Percentiles rank a stretch among this genome's conserved stretches.
Evolutionary conservation across 331 rosid species (phyloP).

Genomic region (Rhamnella rubrinervis): DNA sequence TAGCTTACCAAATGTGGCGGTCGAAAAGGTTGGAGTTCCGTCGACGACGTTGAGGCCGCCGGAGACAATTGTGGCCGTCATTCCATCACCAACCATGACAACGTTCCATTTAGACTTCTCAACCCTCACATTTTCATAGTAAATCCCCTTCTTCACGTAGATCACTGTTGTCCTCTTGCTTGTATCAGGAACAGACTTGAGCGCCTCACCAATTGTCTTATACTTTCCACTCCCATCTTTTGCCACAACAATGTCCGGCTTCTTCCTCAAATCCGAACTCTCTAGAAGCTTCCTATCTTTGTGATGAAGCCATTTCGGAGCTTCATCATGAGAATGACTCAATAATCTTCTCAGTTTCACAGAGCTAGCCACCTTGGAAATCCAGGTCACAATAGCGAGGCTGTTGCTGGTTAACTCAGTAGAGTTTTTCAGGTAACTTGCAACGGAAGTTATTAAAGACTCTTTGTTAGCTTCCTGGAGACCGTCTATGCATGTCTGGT

Average conservation of each 20-base stretch:
- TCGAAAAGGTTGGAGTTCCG: conserved; percentile 81
- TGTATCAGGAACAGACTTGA: conserved; percentile 46
- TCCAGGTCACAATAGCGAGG: conserved; percentile 68
- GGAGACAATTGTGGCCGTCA: conserved; percentile 54
- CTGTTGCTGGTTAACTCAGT: conserved; percentile 69
- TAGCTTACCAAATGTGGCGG: conserved; percentile 73
- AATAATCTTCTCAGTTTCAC: conserved; percentile 56
- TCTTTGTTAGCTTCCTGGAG: conserved; percentile 36
- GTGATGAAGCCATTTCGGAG: conserved; percentile 51
- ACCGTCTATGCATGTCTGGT: conserved; percentile 69
- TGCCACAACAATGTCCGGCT: conserved; percentile 62
- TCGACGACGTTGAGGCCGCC: conserved; percentile 58
- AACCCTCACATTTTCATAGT: conserved; percentile 64
- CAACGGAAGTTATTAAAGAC: conserved; percentile 12
- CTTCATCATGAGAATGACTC: conserved; percentile 14
- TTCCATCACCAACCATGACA: conserved; percentile 79
- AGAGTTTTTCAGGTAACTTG: conserved; percentile 47
- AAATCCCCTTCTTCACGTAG: conserved; percentile 70
- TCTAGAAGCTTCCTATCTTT: conserved; percentile 46
- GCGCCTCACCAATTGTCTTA: conserved; percentile 53
- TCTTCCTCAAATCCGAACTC: conserved; percentile 34
- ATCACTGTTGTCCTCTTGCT: conserved; percentile 63
- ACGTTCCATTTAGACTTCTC: conserved; percentile 74
- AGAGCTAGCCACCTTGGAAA: conserved; percentile 40
- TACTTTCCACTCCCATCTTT: conserved; percentile 57